Conservation (phyloP, 1,284 basidiomycete genomes). For the Volvariella volvacea region DNA sequence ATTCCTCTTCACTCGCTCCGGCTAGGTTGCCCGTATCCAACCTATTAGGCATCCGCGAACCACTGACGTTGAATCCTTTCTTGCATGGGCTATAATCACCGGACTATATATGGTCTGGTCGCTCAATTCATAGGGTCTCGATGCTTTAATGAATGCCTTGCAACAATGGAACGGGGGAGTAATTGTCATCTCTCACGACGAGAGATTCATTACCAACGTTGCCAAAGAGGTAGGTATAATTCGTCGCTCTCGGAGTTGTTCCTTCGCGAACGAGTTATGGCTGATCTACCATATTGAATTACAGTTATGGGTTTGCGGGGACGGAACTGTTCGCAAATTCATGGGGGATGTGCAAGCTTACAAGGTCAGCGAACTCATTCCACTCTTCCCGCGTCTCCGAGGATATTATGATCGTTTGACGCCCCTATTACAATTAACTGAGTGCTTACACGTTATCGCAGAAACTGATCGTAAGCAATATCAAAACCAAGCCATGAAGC, state of each 20-base stretch:
- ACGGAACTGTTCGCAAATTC: constrained; percentile 81
- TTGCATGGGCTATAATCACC: too few species aligned
- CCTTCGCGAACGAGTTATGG: constrained; percentile 1
- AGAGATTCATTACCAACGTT: constrained; percentile 84
- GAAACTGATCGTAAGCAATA: constrained; percentile 76
- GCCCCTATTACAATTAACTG: constrained; percentile 6
- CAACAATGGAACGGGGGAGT: constrained; percentile 95
- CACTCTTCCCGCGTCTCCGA: constrained; percentile 15
- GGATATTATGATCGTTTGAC: constrained; percentile 14
- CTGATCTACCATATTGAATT: not conserved
- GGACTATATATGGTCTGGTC: not conserved
- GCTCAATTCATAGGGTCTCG: constrained; percentile 66
- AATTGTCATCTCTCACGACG: constrained; percentile 91
- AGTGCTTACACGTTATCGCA: constrained; percentile 20
- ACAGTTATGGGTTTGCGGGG: constrained; percentile 87
- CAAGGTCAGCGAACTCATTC: constrained; percentile 54
- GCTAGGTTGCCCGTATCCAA: too few species aligned
- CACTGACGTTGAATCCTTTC: too few species aligned
- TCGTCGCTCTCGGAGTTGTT: constrained; percentile 3
- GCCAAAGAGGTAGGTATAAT: constrained; percentile 55
- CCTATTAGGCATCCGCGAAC: too few species aligned
- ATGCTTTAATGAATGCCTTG: constrained; percentile 89
- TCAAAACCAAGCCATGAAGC: constrained; percentile 55
- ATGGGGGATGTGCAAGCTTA: constrained; percentile 87
- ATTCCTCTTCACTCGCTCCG: too few species aligned